These are phyloP conservation scores for Proliferodiscus dingleyae DNA, from an alignment of 2,329 filamentous ascomycete genomes.

Conservation along the genomic window DNA sequence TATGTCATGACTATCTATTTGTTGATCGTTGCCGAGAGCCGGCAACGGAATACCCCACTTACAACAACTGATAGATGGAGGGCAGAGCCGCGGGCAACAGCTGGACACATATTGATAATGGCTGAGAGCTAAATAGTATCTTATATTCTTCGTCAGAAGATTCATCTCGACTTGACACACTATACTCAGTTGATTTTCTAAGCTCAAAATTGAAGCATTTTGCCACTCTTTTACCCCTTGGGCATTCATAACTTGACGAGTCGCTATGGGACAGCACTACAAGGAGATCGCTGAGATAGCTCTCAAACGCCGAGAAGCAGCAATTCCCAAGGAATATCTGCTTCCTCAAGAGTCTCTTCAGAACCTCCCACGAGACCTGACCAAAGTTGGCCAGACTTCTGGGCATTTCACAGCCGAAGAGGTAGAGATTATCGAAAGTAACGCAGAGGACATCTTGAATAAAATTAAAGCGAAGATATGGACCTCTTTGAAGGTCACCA, in stretches of 20 bases:
- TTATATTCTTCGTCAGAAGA: not conserved
- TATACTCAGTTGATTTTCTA: not conserved
- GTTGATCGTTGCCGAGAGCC: not conserved
- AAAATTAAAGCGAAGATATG: conserved; percentile 36
- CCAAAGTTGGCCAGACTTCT: conserved; percentile 22
- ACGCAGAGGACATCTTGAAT: conserved; percentile 31
- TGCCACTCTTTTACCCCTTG: too few species aligned
- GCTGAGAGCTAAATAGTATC: not conserved
- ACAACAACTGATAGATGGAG: not conserved
- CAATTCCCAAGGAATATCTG: conserved; percentile 29
- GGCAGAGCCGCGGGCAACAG: not conserved
- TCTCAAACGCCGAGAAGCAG: conserved; percentile 31
- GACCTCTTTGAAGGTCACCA: conserved; percentile 47
- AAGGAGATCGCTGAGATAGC: conserved; percentile 35
- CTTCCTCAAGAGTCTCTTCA: conserved; percentile 20
- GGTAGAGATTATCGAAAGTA: conserved; percentile 42
- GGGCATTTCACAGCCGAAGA: conserved; percentile 36
- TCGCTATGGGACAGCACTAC: conserved; percentile 30
- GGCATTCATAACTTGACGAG: too few species aligned
- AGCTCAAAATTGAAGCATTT: not conserved
- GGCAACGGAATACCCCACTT: not conserved
- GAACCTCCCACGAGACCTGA: conserved; percentile 25
- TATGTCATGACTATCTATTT: too few species aligned
- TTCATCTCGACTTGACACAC: not conserved
- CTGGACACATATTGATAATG: not conserved